Base-by-base conservation (phyloP, 129 eudicot species). In the Chrysanthemum seticuspe region DNA sequence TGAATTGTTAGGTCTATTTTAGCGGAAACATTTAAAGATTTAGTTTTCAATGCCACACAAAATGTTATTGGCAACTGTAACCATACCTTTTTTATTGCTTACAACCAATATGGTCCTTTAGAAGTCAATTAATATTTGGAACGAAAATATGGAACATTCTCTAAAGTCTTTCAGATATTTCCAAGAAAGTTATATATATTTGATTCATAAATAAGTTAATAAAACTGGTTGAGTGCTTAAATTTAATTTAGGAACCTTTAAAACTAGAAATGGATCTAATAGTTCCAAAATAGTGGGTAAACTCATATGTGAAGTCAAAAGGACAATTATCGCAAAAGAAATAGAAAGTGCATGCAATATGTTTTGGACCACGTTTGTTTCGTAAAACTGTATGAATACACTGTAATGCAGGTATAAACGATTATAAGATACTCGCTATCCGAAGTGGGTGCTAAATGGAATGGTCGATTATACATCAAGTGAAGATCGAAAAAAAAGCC, bases 251-350 rank as follows among this genome's bases (percentile, higher is more conserved):
- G 1, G 36, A 31, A 31, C 36, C 36, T 31, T 31, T 4, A 31
- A 29, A 31, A 31, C 36, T 31, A 31, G 36, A 31, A 31, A 4
- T 3, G 0, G 36, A 31, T 31, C 36, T 31, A 31, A 31, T 31
- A 31, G 36, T 31, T 5, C 36, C 36, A 31, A 31, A 29, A 29
- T 29, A 31, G 15, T 13, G 21, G 67, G 45, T 51, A 45, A 59
- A 31, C 36, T 58, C 15, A 61, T 72, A 72, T 9, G 13, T 60
- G 6, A 72, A 60, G 66, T 53, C 68, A 25, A 60, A 58, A 45
- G 54, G 76, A 25, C 58, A 47, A 58, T 60, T n/a, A 72, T 72
- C 48, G 11, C 45, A 60, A 5, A 47, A 59, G 3, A 45, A 72
- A 23, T 13, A 47, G 45, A 60, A 72, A 21, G 12, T 21, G 25